A percentile compares a stretch with the other conserved stretches of the same genome.
Evolutionary conservation across 805 yeast genomes (phyloP).

Genomic region (Torulaspora delbrueckii): DNA sequence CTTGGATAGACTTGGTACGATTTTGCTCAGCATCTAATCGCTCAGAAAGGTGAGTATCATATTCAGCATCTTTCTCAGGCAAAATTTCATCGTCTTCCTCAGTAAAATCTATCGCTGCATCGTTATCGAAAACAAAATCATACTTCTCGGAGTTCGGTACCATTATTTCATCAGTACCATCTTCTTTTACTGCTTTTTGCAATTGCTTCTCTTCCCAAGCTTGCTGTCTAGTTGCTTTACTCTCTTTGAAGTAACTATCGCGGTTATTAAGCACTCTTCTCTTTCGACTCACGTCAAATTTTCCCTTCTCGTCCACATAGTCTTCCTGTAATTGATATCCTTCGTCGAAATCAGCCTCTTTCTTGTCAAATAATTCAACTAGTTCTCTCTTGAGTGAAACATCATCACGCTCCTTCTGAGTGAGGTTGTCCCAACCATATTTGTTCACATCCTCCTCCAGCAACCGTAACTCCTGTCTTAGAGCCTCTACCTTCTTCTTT

Average conservation of each 20-base stretch:
- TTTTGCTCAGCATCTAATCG: conserved; percentile 28
- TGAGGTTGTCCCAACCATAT: conserved; percentile 52
- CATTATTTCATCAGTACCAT: conserved; percentile 25
- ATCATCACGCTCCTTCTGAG: conserved; percentile 47
- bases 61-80: conserved; percentile 33
- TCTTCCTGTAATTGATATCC: conserved; percentile 57
- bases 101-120: conserved; percentile 55
- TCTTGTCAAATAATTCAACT: conserved; percentile 40
- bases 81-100: conserved; percentile 36
- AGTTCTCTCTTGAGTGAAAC: conserved; percentile 48
- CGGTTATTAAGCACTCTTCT: conserved; percentile 44
- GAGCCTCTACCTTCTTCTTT: conserved; percentile 39
- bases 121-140: conserved; percentile 71
- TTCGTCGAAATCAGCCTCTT: conserved; percentile 33
- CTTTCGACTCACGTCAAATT: conserved; percentile 51
- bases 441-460: conserved; percentile 46
- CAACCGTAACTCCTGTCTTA: conserved; percentile 45
- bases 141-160: conserved; percentile 41
- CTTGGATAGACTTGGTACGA: conserved; percentile 36
- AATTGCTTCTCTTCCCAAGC: conserved; percentile 36
- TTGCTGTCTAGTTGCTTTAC: conserved; percentile 33
- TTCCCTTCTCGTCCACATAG: conserved; percentile 47
- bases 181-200: conserved; percentile 23
- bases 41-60: conserved; percentile 20
- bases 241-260: conserved; percentile 10